phyloP scores from a whole-genome alignment of 148 eudicot species.

The Chenopodium suecicum region DNA sequence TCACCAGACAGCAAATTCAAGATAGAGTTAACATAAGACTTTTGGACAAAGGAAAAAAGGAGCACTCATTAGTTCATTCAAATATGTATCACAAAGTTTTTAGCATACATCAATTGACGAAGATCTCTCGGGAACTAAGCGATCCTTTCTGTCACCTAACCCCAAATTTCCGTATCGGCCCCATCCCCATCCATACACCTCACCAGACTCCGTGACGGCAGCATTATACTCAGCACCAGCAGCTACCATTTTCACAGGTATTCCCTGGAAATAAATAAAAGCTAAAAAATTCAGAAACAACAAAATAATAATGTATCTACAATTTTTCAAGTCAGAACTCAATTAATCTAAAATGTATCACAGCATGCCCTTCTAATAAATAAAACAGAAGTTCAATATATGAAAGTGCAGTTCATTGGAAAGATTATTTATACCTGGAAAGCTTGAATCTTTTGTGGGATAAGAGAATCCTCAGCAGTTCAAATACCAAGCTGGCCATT shows the following conservation, averaged over 20 bases:
- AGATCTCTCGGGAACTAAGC: conserved; percentile 75
- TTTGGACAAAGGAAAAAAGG: neutral
- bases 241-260: conserved; percentile 90
- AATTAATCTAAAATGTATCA: neutral
- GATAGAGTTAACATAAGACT: neutral
- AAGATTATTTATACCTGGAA: conserved; percentile 53
- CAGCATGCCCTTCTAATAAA: neutral
- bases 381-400: neutral
- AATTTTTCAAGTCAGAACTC: neutral
- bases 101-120: conserved; percentile 55
- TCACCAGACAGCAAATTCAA: neutral
- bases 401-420: neutral
- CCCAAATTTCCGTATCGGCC: conserved; percentile 99
- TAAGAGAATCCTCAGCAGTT: conserved; percentile 78
- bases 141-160: conserved; percentile 91
- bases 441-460: conserved; percentile 78
- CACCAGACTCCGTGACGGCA: conserved; percentile 92
- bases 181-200: conserved; percentile 99
- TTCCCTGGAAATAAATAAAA: conserved; percentile 45
- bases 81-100: neutral
- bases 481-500: conserved; percentile 99
- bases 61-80: neutral
- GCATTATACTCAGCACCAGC: conserved; percentile 99
- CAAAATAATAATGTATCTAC: neutral
- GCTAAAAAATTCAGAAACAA: neutral